These are phyloP conservation scores for Aspergillus piperis DNA, from an alignment of 2,329 filamentous ascomycete species.

Conservation along the genomic window DNA sequence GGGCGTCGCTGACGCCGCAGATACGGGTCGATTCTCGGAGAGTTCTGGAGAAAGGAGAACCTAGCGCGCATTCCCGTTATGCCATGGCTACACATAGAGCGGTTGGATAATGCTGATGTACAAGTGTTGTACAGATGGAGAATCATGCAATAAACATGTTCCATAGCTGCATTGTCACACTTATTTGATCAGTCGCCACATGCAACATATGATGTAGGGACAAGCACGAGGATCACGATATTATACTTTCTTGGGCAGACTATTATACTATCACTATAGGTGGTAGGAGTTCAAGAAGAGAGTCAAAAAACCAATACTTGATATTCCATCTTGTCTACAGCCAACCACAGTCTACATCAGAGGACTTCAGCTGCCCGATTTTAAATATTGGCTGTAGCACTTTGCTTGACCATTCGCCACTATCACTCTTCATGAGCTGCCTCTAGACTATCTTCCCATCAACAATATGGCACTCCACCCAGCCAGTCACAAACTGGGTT, in stretches of 20 bases:
- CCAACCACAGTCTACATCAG: neutral
- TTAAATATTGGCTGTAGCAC: neutral
- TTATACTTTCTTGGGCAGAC: no score
- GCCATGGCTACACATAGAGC: neutral
- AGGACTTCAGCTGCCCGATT: neutral
- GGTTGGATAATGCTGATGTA: neutral
- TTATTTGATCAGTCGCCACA: no score
- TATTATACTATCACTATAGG: no score
- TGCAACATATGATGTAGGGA: no score
- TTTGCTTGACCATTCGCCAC: neutral
- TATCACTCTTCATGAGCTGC: neutral
- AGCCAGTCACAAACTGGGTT: constrained; percentile 4
- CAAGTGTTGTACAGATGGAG: no score
- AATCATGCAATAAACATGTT: no score
- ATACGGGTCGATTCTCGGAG: neutral
- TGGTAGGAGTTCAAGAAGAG: no score
- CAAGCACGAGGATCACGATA: no score
- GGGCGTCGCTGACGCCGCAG: neutral
- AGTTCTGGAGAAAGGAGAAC: neutral
- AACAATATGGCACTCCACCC: constrained; percentile 5
- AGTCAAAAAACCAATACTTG: neutral
- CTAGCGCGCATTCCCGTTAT: neutral
- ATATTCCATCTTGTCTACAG: neutral
- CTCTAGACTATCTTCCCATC: neutral
- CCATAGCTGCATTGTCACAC: no score